Conservation (phyloP, 2,329 filamentous ascomycete genomes). For the Penicillium sclerotiorum region DNA sequence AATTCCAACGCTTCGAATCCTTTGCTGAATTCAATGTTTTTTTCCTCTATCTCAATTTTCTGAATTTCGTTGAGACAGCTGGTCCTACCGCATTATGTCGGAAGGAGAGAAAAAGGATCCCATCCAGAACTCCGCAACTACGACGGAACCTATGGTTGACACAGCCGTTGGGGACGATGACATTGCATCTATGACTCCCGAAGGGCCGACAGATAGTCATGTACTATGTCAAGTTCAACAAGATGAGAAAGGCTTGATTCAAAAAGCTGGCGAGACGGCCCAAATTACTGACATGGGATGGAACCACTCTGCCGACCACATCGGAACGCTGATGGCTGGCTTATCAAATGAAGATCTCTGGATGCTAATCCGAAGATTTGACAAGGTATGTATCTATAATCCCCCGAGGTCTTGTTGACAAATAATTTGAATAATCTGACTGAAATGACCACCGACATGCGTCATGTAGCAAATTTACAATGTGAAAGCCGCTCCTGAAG, state of each 20-base stretch:
- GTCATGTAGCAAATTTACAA: conserved; percentile 69
- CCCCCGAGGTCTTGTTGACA: conserved; percentile 20
- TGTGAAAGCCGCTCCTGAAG: conserved; percentile 67
- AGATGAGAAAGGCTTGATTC: conserved; percentile 21
- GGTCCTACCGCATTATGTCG: too few relatives aligned
- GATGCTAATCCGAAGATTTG: conserved; percentile 71
- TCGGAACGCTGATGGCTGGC: conserved; percentile 62
- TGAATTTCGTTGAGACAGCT: too few relatives aligned
- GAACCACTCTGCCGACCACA: conserved; percentile 10
- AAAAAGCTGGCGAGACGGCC: conserved; percentile 17
- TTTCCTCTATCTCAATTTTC: too few relatives aligned
- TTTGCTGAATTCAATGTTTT: too few relatives aligned
- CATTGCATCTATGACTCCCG: not conserved
- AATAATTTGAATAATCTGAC: too few relatives aligned
- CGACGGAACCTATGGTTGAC: not conserved
- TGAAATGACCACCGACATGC: too few relatives aligned
- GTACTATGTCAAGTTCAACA: conserved; percentile 23
- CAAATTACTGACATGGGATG: conserved; percentile 25
- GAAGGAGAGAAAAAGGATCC: too few relatives aligned
- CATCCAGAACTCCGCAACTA: not conserved
- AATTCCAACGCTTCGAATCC: too few relatives aligned
- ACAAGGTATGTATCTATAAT: conserved; percentile 57
- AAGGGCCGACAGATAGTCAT: conserved; percentile 29
- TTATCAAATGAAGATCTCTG: conserved; percentile 73
- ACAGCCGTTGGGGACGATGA: not conserved